Evolutionary conservation across 352 stramenopile species (phyloP), one percentile per base, ranked within the genome.

Genomic region (Globisporangium megalacanthum): DNA sequence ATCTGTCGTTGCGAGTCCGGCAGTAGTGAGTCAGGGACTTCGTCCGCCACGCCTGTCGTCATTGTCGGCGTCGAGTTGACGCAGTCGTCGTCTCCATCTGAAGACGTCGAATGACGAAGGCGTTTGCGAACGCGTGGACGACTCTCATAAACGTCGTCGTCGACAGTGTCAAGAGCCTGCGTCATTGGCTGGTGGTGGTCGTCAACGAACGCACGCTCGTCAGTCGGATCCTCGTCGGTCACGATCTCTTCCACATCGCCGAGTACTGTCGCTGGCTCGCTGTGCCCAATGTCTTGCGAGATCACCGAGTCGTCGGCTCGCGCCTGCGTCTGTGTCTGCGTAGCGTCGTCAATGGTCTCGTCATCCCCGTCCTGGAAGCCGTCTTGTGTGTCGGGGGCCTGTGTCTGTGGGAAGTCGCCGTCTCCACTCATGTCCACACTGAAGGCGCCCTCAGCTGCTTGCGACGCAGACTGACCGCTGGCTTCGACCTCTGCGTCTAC

Each of bases 361-460:
- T 46, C 17, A 10, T 35, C 50, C 13, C 22, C 15, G 11, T 52
- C 49, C n/a, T 17, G 25, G 10, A 61, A 61, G 1, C 56, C 37
- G 35, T 56, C 48, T 4, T 49, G 25, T 8, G 48, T 56, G 17
- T 61, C 56, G 15, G 31, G 48, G 13, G 48, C 48, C 14, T 61
- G 56, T 8, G 56, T 61, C 42, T 61, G 56, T 22, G 56, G 48
- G 13, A 55, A 49, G 6, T 11, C n/a, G 4, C 11, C 25, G 0
- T 37, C 37, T 8, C 37, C 39, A 22, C 13, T 31, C 14, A 31
- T 8, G 19, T 61, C 39, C 4, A 35, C n/a, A 13, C 17, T 31
- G 13, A 20, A 13, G 20, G 33, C 44, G 3, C 31, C 54, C 15
- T 37, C 17, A 7, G 31, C 22, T 9, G 29, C 42, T 51, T 33